Conservation (phyloP, 1,139 yeast species). For the Taphrina communis region DNA sequence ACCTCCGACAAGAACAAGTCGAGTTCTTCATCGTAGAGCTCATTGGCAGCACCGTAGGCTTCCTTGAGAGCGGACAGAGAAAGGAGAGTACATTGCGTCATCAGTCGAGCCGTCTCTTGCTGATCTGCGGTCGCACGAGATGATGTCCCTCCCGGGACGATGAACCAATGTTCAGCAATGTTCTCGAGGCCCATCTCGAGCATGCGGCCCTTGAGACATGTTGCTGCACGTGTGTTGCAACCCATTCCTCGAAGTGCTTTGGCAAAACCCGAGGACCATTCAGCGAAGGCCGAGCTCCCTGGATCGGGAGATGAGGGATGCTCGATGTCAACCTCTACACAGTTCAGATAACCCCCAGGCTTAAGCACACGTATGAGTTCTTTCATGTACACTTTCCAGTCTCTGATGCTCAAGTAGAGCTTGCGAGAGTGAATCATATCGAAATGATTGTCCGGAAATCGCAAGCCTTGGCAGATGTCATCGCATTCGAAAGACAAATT, state of each 20-base stretch:
- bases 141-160: constrained; percentile 13
- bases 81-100: constrained; percentile 4
- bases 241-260: neutral
- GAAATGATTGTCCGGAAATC: constrained; percentile 25
- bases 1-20: constrained; percentile 19
- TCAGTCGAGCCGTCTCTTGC: constrained; percentile 6
- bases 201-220: neutral
- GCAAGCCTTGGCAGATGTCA: constrained; percentile 20
- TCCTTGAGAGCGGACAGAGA: neutral
- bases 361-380: constrained; percentile 23
- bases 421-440: constrained; percentile 15
- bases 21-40: constrained; percentile 9
- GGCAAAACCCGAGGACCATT: constrained; percentile 1
- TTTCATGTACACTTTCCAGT: neutral
- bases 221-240: constrained; percentile 2
- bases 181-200: neutral
- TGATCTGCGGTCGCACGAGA: neutral
- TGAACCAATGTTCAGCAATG: constrained; percentile 5
- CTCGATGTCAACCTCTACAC: constrained; percentile 16
- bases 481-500: constrained; percentile 19
- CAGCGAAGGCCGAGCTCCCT: neutral
- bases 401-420: neutral
- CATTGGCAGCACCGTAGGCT: constrained; percentile 4
- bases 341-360: constrained; percentile 23
- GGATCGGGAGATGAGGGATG: neutral